These are phyloP conservation scores for Colletotrichum melonis DNA, from an alignment of 2,329 filamentous ascomycete genomes.

Conservation along the genomic window DNA sequence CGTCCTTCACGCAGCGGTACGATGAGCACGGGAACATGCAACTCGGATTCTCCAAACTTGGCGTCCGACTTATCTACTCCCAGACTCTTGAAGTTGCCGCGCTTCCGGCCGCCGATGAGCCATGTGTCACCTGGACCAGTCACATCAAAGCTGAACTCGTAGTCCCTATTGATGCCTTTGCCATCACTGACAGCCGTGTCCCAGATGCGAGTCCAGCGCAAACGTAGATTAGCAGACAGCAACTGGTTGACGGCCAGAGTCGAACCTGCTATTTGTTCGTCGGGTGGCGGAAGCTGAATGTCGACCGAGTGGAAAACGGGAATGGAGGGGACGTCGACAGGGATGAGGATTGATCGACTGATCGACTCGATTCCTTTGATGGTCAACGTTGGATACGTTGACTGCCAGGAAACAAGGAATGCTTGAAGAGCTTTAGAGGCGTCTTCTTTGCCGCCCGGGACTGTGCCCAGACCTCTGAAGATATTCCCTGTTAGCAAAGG, in stretches of 20 bases:
- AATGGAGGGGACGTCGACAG: slow-evolving; percentile 88
- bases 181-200: slow-evolving; percentile 56
- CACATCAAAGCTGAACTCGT: slow-evolving; percentile 88
- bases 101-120: slow-evolving; percentile 85
- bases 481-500: slow-evolving; percentile 59
- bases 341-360: slow-evolving; percentile 79
- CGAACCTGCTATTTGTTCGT: slow-evolving; percentile 40
- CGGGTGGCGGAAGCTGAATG: slow-evolving; percentile 54
- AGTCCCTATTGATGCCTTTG: slow-evolving; percentile 43
- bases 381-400: slow-evolving; percentile 44
- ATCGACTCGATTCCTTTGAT: slow-evolving; percentile 45
- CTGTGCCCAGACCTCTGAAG: slow-evolving; percentile 61
- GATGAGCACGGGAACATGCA: slow-evolving; percentile 76
- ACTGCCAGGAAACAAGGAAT: slow-evolving; percentile 53
- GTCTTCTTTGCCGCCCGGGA: slow-evolving; percentile 48
- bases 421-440: slow-evolving; percentile 41
- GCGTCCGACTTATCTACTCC: slow-evolving; percentile 47
- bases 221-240: slow-evolving; percentile 69
- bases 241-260: slow-evolving; percentile 72
- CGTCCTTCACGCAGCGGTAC: slow-evolving; percentile 84
- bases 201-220: slow-evolving; percentile 73
- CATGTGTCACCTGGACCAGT: slow-evolving; percentile 79
- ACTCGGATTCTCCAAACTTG: slow-evolving; percentile 57
- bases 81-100: slow-evolving; percentile 79
- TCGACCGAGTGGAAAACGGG: slow-evolving; percentile 85